phyloP scores from a whole-genome alignment of 2,329 filamentous ascomycete genomes.

The Endocalyx cinctus region DNA sequence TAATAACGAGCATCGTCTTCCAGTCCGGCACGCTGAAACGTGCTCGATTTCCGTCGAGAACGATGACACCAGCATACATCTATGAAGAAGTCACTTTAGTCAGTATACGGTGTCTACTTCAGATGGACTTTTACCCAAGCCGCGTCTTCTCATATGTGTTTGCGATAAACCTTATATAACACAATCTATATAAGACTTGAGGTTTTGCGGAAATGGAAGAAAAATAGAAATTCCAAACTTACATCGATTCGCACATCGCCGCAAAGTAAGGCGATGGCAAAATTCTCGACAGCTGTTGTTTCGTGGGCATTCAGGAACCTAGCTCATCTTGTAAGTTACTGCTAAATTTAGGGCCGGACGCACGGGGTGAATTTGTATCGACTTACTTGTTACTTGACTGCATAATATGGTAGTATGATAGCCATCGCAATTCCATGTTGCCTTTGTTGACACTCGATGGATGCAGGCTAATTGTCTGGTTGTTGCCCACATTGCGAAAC shows the following conservation, averaged over 20 bases:
- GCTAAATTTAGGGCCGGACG: no score
- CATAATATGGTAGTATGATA: slow-evolving; percentile 98
- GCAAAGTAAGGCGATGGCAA: slow-evolving; percentile 78
- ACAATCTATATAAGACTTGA: no score
- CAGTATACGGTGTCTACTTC: not conserved
- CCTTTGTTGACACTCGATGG: slow-evolving; percentile 85
- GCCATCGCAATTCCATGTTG: slow-evolving; percentile 64
- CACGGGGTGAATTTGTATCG: no score
- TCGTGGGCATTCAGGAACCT: slow-evolving; percentile 87
- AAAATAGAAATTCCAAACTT: slow-evolving; percentile 23
- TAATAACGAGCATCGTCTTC: slow-evolving; percentile 87
- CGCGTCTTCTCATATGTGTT: no score
- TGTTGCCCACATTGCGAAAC: slow-evolving; percentile 88
- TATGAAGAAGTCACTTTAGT: slow-evolving; percentile 31
- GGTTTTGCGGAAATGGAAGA: no score
- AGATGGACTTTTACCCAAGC: no score
- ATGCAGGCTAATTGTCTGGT: slow-evolving; percentile 82
- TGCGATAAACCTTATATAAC: no score
- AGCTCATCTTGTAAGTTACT: slow-evolving; percentile 16
- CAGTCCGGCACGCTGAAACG: slow-evolving; percentile 81
- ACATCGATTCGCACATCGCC: slow-evolving; percentile 86
- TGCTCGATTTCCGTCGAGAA: slow-evolving; percentile 82
- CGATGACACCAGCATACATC: slow-evolving; percentile 81
- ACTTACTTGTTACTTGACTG: slow-evolving; percentile 77
- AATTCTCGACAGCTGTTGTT: slow-evolving; percentile 74